A percentile compares a stretch with the other conserved stretches of the same genome.
Conservation (phyloP, 495 filamentous ascomycete species). For the Aspergillus affinis region DNA sequence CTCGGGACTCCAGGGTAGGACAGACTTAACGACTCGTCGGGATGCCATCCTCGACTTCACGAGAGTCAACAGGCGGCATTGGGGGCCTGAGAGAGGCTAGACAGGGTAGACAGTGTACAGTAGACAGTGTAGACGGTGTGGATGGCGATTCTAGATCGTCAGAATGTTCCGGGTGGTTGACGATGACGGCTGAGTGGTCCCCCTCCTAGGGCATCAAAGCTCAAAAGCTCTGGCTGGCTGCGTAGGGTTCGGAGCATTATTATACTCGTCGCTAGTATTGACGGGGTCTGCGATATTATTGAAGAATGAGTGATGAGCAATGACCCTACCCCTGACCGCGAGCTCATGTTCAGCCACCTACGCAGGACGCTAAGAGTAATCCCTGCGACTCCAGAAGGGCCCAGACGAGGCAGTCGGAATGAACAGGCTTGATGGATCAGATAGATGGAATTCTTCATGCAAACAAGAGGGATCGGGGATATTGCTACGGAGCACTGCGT, state of each 20-base stretch:
- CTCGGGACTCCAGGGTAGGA: constrained; percentile 22
- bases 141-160: no score
- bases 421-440: not conserved
- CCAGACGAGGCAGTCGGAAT: not conserved
- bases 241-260: constrained; percentile 3
- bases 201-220: constrained; percentile 1
- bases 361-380: constrained; percentile 16
- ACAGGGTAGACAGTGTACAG: no score
- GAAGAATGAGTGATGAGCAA: not conserved
- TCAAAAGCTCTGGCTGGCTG: not conserved
- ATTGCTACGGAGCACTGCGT: not conserved
- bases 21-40: constrained; percentile 20
- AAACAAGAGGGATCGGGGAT: not conserved
- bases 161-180: no score
- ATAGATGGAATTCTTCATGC: not conserved
- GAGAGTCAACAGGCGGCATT: no score
- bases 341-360: constrained; percentile 17
- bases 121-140: no score
- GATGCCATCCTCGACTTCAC: constrained; percentile 10
- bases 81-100: no score
- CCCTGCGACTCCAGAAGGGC: constrained; percentile 7
- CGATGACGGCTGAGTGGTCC: constrained; percentile 8
- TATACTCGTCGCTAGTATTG: not conserved
- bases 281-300: not conserved
- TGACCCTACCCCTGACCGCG: constrained; percentile 12